These are phyloP conservation scores for Phytophthora parvispora DNA, from an alignment of 352 stramenopile genomes.

Conservation along the genomic window DNA sequence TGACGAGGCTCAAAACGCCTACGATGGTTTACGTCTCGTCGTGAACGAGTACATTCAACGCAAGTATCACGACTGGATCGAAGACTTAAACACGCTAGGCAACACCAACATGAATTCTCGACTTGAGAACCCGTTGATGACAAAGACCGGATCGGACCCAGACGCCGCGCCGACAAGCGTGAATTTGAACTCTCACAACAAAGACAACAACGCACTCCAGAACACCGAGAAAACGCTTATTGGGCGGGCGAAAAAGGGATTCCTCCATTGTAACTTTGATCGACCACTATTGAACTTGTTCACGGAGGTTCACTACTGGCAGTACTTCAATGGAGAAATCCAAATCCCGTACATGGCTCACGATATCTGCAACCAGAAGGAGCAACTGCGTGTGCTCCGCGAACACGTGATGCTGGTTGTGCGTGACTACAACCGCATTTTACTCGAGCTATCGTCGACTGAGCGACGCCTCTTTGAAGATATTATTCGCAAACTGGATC, in stretches of 20 bases:
- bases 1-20: conserved; percentile 81
- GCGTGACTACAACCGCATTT: conserved; percentile 96
- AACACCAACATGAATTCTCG: conserved; percentile 83
- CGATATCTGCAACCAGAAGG: conserved; percentile 96
- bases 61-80: conserved; percentile 94
- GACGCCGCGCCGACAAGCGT: conserved; percentile 26
- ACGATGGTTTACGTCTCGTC: conserved; percentile 80
- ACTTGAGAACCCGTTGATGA: conserved; percentile 91
- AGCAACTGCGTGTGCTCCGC: conserved; percentile 91
- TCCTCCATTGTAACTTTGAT: conserved; percentile 97
- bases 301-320: conserved; percentile 93
- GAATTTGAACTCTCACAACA: conserved; percentile 42
- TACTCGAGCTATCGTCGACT: conserved; percentile 91
- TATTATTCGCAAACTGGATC: conserved; percentile 96
- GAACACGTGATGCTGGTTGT: conserved; percentile 97
- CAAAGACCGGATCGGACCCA: conserved; percentile 59
- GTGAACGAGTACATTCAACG: conserved; percentile 93
- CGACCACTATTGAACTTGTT: conserved; percentile 94
- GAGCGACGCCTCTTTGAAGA: conserved; percentile 95
- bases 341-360: conserved; percentile 96
- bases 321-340: conserved; percentile 94
- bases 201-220: conserved; percentile 74
- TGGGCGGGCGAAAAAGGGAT: conserved; percentile 81
- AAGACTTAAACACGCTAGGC: conserved; percentile 85
- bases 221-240: conserved; percentile 89